A percentile compares a stretch with the other conserved stretches of the same genome.
phyloP scores from a whole-genome alignment of 2,329 filamentous ascomycete genomes.

The Dactylellina cionopaga region DNA sequence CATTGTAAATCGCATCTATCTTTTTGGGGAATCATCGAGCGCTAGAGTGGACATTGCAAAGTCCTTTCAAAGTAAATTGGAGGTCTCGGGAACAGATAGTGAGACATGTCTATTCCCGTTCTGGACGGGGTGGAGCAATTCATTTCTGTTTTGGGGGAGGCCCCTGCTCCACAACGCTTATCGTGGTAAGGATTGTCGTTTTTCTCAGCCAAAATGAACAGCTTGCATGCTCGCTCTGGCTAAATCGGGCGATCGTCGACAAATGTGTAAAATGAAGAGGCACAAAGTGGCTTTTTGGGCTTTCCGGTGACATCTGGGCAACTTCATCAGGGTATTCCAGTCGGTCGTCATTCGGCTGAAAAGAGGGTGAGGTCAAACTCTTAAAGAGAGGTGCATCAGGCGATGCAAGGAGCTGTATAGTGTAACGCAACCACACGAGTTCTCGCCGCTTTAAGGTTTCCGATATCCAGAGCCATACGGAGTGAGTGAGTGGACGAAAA shows the following conservation, averaged over 20 bases:
- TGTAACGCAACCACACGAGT: too few species aligned
- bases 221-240: conserved; percentile 2
- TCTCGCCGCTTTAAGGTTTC: too few species aligned
- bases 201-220: conserved; percentile 36
- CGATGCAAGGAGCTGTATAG: too few species aligned
- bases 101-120: conserved; percentile 42
- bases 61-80: conserved; percentile 8
- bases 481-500: too few species aligned
- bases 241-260: conserved; percentile 42
- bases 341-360: too few species aligned
- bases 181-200: conserved; percentile 29
- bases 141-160: conserved; percentile 28
- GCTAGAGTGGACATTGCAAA: conserved; percentile 8
- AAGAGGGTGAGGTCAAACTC: too few species aligned
- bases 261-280: conserved; percentile 22
- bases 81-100: conserved; percentile 33
- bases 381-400: too few species aligned
- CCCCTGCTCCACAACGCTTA: conserved; percentile 4
- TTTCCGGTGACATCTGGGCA: background rate
- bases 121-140: conserved; percentile 19
- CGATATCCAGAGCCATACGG: too few species aligned
- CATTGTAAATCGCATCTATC: background rate
- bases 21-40: background rate
- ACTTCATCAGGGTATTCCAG: background rate
- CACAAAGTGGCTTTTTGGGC: conserved; percentile 1